Conservation (phyloP, 805 yeast species). For the Candida wancherniae region DNA sequence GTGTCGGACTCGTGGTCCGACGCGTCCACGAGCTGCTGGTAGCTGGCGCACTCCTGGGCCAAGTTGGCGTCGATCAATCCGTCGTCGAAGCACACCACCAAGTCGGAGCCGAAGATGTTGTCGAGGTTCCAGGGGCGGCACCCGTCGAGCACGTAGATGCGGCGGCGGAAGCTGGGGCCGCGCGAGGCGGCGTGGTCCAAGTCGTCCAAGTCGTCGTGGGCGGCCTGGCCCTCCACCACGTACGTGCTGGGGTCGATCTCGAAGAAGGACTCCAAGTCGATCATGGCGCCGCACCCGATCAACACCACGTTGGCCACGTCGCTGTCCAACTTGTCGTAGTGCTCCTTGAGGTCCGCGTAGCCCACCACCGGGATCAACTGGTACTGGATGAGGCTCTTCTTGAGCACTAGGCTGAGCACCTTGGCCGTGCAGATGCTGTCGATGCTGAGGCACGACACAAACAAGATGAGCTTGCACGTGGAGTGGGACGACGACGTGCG, state of each 20-base stretch:
- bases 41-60: constrained; percentile 55
- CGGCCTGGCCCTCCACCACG: constrained; percentile 26
- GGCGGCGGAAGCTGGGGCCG: constrained; percentile 38
- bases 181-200: constrained; percentile 14
- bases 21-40: constrained; percentile 40
- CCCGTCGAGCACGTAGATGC: constrained; percentile 81
- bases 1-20: constrained; percentile 24
- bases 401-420: constrained; percentile 64
- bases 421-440: constrained; percentile 90
- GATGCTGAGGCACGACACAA: constrained; percentile 84
- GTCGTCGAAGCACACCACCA: constrained; percentile 81
- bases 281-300: constrained; percentile 91
- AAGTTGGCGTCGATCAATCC: constrained; percentile 65
- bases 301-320: constrained; percentile 74
- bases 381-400: constrained; percentile 78
- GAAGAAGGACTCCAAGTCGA: constrained; percentile 73
- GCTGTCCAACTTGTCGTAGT: constrained; percentile 60
- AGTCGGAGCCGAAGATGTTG: constrained; percentile 78
- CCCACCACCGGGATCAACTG: constrained; percentile 93
- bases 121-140: constrained; percentile 96
- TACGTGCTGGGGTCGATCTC: constrained; percentile 57
- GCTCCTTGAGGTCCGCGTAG: constrained; percentile 66
- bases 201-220: constrained; percentile 19
- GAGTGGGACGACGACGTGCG: constrained; percentile 80
- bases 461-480: constrained; percentile 82